These are phyloP conservation scores for Rauvolfia tetraphylla DNA, from an alignment of 257 asterid genomes.

Conservation along the genomic window DNA sequence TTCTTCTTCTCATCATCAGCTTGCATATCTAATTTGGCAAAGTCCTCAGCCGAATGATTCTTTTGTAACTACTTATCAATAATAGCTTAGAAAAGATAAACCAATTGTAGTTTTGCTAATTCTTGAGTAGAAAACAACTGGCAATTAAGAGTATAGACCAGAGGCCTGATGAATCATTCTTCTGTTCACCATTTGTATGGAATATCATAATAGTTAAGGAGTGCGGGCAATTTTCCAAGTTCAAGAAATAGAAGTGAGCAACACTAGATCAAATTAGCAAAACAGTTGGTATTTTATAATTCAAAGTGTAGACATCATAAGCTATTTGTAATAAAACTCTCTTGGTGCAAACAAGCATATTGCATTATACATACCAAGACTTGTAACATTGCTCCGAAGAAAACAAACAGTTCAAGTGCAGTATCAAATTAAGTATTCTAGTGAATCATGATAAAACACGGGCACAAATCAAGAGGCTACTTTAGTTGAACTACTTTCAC, in stretches of 20 bases:
- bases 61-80: constrained; percentile 52
- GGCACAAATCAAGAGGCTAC: background rate
- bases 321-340: background rate
- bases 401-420: background rate
- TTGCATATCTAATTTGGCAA: constrained; percentile 33
- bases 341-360: background rate
- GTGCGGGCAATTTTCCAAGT: constrained; percentile 43
- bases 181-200: constrained; percentile 79
- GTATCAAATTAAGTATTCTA: background rate
- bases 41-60: constrained; percentile 33
- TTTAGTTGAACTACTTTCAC: background rate
- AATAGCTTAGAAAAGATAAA: constrained; percentile 47
- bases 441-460: background rate
- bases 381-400: background rate
- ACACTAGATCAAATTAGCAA: background rate
- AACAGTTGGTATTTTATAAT: background rate
- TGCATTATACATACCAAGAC: background rate
- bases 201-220: constrained; percentile 76
- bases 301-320: background rate
- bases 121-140: background rate
- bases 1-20: constrained; percentile 71
- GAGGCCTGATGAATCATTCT: constrained; percentile 87
- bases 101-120: background rate
- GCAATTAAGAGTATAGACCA: constrained; percentile 1
- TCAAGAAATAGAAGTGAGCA: background rate